Base-by-base conservation (phyloP, 192 early-diverging fungal genomes). In the Podila epigama region DNA sequence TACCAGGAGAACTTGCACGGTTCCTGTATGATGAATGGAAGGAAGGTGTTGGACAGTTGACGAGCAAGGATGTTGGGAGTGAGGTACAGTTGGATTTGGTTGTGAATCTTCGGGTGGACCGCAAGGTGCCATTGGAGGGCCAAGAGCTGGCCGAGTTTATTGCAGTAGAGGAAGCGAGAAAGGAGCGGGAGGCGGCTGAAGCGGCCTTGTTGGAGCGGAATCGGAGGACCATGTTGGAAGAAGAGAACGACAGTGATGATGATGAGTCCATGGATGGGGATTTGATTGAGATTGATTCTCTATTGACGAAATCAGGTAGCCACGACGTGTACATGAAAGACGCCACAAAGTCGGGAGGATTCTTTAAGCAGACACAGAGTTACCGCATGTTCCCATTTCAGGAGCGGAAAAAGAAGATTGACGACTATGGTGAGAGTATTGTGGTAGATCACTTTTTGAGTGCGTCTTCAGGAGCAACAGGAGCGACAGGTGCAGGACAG, bases 391-490 rank as follows among this genome's bases (percentile, higher is more conserved):
- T 95, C 69, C 97, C 97, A 0, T 92, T 89, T 57, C 79, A 84
- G 11, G 97, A 98, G 59, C 84, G 86, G 50, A 85, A 90, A 59
- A 92, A 92, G 51, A 89, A 89, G 70, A 89, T 92, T 68, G 97
- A 99, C 68, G 96, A 98, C 66, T 99, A 98, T 84, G 91, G 94
- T 50, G 91, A 97, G 80, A 86, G 90, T 37, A 89, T 93, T 68
- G 89, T 92, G 68, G 81, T 88, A 7, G 83, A 86, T 35, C 72
- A 84, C 34, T 92, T 82, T 12, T 63, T 75, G 65, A 75, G 54
- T 35, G 71, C 65, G 5, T 67, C 71, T 0, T 75, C 71, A 1
- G 16, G 15, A 25, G 67, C 40, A 13, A 28, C 10, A 10, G 72
- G 41, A 35, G 36, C n/a, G 1, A 40, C 18, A 13, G 71, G 68